A percentile compares a stretch with the other conserved stretches of the same genome.
phyloP scores from a whole-genome alignment of 2,329 filamentous ascomycete species.

The Grosmannia huntii region DNA sequence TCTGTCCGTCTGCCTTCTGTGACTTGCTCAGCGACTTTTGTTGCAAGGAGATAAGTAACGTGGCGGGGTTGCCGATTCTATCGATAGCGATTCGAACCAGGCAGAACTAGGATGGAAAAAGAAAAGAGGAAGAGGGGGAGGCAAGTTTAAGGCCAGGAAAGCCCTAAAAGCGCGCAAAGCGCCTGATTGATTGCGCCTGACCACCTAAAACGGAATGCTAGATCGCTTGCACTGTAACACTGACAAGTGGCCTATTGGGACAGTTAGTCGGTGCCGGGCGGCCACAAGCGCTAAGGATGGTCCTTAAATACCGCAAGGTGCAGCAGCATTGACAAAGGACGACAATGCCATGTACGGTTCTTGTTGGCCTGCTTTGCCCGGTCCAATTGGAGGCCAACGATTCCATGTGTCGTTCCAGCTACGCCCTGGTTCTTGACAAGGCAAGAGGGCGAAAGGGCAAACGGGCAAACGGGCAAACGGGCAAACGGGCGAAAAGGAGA shows the following conservation, averaged over 20 bases:
- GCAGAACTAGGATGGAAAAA: background rate
- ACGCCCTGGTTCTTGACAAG: too few relatives aligned
- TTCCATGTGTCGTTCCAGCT: background rate
- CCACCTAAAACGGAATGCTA: background rate
- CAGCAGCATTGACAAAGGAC: background rate
- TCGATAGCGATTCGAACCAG: background rate
- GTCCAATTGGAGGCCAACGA: background rate
- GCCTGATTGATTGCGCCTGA: background rate
- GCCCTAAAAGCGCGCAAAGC: background rate
- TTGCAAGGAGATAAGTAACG: background rate
- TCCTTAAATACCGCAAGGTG: background rate
- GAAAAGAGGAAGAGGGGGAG: background rate
- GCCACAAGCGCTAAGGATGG: background rate
- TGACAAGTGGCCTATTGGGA: background rate
- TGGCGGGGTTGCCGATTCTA: background rate
- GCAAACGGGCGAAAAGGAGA: too few relatives aligned
- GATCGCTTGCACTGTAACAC: background rate
- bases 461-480: too few relatives aligned
- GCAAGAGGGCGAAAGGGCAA: too few relatives aligned
- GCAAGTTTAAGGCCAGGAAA: background rate
- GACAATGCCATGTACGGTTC: background rate
- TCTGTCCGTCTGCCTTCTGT: background rate
- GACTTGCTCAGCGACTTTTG: background rate
- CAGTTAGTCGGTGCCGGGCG: background rate
- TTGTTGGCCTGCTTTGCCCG: background rate